These are phyloP conservation scores for Eucalyptus tenuipes DNA, from an alignment of 345 rosid species.

Conservation along the genomic window DNA sequence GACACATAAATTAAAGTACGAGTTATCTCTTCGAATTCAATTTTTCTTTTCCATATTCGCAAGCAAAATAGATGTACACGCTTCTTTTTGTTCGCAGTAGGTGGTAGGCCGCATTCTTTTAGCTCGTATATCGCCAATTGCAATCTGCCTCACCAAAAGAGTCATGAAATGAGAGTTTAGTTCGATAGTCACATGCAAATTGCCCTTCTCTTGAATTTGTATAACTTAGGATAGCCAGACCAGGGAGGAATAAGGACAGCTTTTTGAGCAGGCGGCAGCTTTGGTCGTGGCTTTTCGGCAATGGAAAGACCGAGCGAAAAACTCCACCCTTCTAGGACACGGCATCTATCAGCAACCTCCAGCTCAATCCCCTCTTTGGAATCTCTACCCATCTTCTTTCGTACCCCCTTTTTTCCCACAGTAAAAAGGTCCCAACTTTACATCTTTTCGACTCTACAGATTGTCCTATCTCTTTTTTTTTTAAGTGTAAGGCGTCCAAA, in stretches of 20 bases:
- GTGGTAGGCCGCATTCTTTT: not conserved
- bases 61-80: not conserved
- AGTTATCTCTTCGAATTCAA: not conserved
- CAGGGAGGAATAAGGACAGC: not conserved
- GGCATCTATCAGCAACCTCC: not conserved
- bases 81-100: not conserved
- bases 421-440: not conserved
- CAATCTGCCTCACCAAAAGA: not conserved
- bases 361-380: not conserved
- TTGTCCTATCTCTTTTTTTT: not conserved
- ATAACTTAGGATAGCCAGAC: not conserved
- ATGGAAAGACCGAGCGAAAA: not conserved
- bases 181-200: not conserved
- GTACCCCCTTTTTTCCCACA: not conserved
- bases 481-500: not conserved
- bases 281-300: not conserved
- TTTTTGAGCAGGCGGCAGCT: not conserved
- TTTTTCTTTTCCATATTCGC: not conserved
- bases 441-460: not conserved
- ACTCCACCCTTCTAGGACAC: not conserved
- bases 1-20: not conserved
- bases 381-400: not conserved
- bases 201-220: not conserved
- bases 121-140: not conserved
- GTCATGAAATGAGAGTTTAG: not conserved